Base-by-base conservation (phyloP, 208 protist species). In the Leishmania gerbilli region DNA sequence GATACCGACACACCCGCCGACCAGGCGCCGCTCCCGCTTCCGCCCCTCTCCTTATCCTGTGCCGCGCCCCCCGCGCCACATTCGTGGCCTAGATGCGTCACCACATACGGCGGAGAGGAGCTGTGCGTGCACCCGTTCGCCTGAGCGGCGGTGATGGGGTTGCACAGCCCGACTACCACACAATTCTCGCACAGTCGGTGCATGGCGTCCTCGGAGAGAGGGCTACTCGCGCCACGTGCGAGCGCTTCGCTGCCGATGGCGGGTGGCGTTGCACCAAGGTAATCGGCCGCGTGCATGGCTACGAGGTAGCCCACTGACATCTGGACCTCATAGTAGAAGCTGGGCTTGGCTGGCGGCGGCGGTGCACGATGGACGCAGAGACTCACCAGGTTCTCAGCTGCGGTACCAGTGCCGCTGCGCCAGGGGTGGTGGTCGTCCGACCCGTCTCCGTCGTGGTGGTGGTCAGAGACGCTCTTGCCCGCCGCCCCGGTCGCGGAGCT, bases 321-420 rank as follows among this genome's bases (percentile, higher is more conserved):
- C 69, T 95, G 89, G 6, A 82, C 85, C 74, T 97, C 93, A 79
- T 91, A 97, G 84, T 97, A 97, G 58, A 92, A 88, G 71, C 67
- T 76, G 21, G 67, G 74, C 42, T 5, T 31, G 56, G 74, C 24
- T 21, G 47, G 31, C 65, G 74, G 47, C 37, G 37, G 49, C 8
- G 77, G 42, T 60, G 27, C 53, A 68, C 21, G 55, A 5, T 40
- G 11, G 31, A 34, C 51, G 13, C 4, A 31, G 34, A 51, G 21
- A 76, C 6, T 53, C 1, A n/a, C 19, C 15, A 8, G 34, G 34
- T 45, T 9, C n/a, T 8, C 42, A n/a, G 17, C 72, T 19, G n/a
- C 47, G 37, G 72, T n/a, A 17, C 51, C 76, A 19, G 51, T 47
- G 27, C 60, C 60, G 56, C 60, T 42, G 47, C 17, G 13, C 21